Evolutionary conservation across 768 basidiomycete species (phyloP), one percentile per base, ranked within the genome.

Genomic region (Ramaria sp.): DNA sequence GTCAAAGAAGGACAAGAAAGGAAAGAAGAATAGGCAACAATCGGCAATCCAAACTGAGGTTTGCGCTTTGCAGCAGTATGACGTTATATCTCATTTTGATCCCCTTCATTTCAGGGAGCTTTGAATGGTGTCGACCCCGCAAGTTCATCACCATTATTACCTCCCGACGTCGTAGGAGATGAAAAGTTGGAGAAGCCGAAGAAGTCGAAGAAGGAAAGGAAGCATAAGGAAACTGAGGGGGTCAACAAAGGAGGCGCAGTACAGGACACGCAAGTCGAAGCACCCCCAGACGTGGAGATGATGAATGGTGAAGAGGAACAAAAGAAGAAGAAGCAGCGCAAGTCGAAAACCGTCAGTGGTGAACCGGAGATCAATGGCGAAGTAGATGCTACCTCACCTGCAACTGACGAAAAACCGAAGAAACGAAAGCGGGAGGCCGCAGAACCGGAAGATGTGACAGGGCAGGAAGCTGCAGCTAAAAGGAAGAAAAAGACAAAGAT

Each of bases 281-380:
- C 37, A 10, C 30, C 37, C 18, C 8, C 44, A n/a, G 57, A 56
- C 16, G 57, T 10, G 22, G 34, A 16, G 28, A 18, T 24, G 1
- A 9, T 37, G 20, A 30, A 24, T 12, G 44, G 32, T 28, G 52
- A 32, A 20, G 47, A 55, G 45, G 24, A 50, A 38, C 25, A 51
- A n/a, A 56, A 56, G 43, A 65, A 62, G 50, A 67, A 70, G 60
- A 66, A 67, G 57, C 62, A 68, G 47, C 41, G 44, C 24, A 41
- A 58, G 50, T 34, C 48, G 55, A 24, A 55, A 56, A 41, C 12
- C 2, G 10, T 13, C 34, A 50, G 7, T 50, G 52, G 55, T 16
- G 30, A 54, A 15, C 48, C 39, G 22, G 28, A 34, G 53, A 53
- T 43, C 49, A 36, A 49, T n/a, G 15, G n/a, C 5, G 45, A 60